Evolutionary conservation across 345 rosid species (phyloP), one percentile per base, ranked within the genome.

Genomic region (Salix koriyanagi): DNA sequence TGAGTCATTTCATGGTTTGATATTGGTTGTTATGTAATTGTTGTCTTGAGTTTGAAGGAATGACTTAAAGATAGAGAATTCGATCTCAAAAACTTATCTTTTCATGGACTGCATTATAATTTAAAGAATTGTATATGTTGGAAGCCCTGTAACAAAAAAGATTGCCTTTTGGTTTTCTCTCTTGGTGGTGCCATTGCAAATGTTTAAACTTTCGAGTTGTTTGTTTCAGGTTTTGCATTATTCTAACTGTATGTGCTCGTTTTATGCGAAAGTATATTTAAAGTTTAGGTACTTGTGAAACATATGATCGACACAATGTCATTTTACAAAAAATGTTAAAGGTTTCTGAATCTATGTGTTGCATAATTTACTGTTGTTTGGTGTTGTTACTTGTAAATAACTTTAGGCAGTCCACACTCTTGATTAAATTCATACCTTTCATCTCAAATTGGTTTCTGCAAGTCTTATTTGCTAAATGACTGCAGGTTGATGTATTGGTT

Each of bases 401-500:
- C 37, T 52, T 70, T 56, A 58, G 25, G 56, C 6, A 18, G 19
- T 54, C 46, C 25, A 41, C 21, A 44, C 71, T 62, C 50, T 34
- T 44, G 28, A 21, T 36, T 1, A 2, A 19, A 67, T 23, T 74
- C 48, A 39, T 21, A 44, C 42, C 19, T 52, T 36, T 15, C 14
- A 58, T 70, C 70, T 76, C 52, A 18, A 42, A 34, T 70, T 36
- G 67, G 34, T 74, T 67, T 21, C 7, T 65, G 61, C 28, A 58
- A 75, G 3, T 73, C 46, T 41, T 58, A 23, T 68, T 69, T 76
- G 30, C 32, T 13, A 77, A 65, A 30, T 82, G 75, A 79, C 4
- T 85, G 79, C 75, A 96, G 99, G 98, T 96, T 66, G 94, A 96
- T 91, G 98, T 96, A 60, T 83, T 96, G 52, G 98, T 90, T 50